These are phyloP conservation scores for Knufia petricola DNA, from an alignment of 2,329 filamentous ascomycete species.

Conservation along the genomic window DNA sequence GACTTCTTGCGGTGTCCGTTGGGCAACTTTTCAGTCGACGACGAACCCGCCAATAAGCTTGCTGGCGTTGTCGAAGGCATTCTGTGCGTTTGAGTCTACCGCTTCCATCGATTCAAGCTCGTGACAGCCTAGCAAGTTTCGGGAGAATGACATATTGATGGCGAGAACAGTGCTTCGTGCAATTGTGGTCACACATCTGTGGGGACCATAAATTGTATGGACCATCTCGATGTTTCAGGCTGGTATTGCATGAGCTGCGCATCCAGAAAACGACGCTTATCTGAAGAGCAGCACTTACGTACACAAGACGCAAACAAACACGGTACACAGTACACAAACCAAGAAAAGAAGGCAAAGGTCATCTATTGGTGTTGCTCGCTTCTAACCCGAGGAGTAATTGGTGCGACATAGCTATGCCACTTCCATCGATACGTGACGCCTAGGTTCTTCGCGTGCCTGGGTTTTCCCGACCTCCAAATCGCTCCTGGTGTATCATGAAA, in stretches of 20 bases:
- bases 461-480: not conserved
- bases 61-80: not conserved
- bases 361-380: not conserved
- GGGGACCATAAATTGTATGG: not conserved
- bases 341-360: not conserved
- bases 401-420: slow-evolving; percentile 8
- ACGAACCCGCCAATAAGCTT: not conserved
- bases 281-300: not conserved
- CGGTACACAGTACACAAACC: too few relatives aligned
- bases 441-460: not conserved
- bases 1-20: not conserved
- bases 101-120: not conserved
- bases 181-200: not conserved
- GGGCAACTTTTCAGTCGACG: not conserved
- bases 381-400: slow-evolving; percentile 6
- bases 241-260: not conserved
- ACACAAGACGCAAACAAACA: not conserved
- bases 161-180: not conserved
- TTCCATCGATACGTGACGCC: not conserved
- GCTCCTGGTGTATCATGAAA: slow-evolving; percentile 1
- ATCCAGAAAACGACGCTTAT: not conserved
- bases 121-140: not conserved
- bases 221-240: slow-evolving; percentile 2
- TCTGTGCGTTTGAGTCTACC: not conserved
- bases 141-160: not conserved